phyloP scores from a whole-genome alignment of 345 rosid genomes.

The Lenwebbia sp. region DNA sequence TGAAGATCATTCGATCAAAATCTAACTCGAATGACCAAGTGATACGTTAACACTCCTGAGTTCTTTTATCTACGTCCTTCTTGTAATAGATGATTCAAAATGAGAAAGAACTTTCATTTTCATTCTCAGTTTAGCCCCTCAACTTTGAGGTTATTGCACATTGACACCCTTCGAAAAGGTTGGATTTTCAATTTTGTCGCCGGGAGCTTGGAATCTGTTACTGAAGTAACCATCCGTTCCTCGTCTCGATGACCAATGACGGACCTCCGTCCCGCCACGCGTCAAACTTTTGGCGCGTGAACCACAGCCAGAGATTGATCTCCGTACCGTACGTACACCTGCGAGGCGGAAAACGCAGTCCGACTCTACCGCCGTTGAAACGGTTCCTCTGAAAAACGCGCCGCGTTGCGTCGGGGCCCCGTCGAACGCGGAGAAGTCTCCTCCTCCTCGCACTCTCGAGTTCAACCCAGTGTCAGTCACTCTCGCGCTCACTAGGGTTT shows the following conservation, averaged over 20 bases:
- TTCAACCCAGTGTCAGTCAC: neutral
- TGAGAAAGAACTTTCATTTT: neutral
- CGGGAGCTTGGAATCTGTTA: neutral
- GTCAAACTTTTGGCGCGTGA: neutral
- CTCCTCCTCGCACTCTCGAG: neutral
- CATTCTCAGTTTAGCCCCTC: neutral
- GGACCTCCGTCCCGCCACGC: neutral
- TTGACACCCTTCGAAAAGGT: neutral
- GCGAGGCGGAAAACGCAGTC: neutral
- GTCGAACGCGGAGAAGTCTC: neutral
- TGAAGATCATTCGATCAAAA: neutral
- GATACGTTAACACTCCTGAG: neutral
- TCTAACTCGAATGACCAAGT: neutral
- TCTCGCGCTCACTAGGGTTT: conserved; percentile 16
- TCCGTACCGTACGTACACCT: neutral
- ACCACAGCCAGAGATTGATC: neutral
- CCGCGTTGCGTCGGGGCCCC: neutral
- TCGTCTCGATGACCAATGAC: neutral
- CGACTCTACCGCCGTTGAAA: neutral
- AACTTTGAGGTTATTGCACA: neutral
- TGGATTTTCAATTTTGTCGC: neutral
- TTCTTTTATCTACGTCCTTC: neutral
- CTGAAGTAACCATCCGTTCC: neutral
- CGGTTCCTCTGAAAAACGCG: neutral
- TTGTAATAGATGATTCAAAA: neutral